Base-by-base conservation (phyloP, 305 asterid genomes). In the Ilex paraguariensis region DNA sequence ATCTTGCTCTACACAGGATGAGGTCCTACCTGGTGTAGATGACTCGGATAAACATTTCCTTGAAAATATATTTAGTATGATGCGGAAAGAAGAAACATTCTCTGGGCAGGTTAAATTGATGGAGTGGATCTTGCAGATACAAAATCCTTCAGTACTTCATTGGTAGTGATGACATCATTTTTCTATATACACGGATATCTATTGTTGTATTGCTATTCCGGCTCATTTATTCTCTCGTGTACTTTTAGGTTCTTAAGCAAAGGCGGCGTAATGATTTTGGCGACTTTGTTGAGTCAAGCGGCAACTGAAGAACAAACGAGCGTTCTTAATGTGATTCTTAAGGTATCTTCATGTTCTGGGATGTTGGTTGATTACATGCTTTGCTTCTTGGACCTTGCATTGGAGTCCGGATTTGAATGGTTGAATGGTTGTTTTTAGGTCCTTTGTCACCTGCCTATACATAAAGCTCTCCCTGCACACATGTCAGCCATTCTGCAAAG, bases 401-500 rank as follows among this genome's bases (percentile, higher is more conserved):
- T 17, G 65, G 33, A 54, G 66, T 69, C 61, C n/a, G 66, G 30
- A 48, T 67, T 69, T 62, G 6, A 63, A 71, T 33, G 57, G 60
- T 48, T 66, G 17, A 48, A 63, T 56, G 67, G 49, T 60, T 59
- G 65, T 74, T 69, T 66, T 71, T 80, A 93, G 99, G 87, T 86
- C 68, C 88, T 93, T 33, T 82, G 90, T 79, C 84, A 84, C 81
- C 77, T 93, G 84, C 99, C 97, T 4, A 66, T 93, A 63, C 79
- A 75, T 72, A 86, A 83, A 77, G 96, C 97, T 66, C 82, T 75
- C 60, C 91, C 96, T 44, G 92, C 73, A 60, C 99, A 93, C 55
- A 84, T 90, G 96, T 93, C 99, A 61, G 97, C 95, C 63, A 77
- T 90, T 70, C 79, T 93, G 76, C 97, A 93, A 68, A 86, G 96